Percentiles rank a stretch among this genome's conserved stretches.
These are phyloP conservation scores for Umbelopsis sp. DNA, from an alignment of 192 early-diverging fungal species.

Conservation along the genomic window DNA sequence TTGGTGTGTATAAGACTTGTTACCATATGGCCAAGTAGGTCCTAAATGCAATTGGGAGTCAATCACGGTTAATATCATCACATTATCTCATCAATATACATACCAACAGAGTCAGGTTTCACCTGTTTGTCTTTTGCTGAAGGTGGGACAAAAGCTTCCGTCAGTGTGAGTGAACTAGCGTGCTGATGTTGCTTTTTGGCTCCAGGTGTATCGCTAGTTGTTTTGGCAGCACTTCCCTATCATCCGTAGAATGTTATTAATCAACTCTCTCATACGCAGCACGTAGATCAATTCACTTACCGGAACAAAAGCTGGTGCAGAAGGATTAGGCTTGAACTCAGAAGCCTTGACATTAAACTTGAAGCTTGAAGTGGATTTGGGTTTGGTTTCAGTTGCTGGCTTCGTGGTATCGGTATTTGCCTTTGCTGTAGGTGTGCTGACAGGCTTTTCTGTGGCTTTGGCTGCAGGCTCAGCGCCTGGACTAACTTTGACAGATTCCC, in stretches of 20 bases:
- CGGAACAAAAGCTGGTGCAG: slow-evolving; percentile 71
- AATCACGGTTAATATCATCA: background rate
- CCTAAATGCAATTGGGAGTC: slow-evolving; percentile 24
- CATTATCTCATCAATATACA: background rate
- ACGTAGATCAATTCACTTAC: slow-evolving; percentile 34
- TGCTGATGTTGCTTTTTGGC: background rate
- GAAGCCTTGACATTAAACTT: slow-evolving; percentile 77
- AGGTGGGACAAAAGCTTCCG: slow-evolving; percentile 44
- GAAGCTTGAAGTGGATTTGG: slow-evolving; percentile 34
- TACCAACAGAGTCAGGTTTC: slow-evolving; percentile 43
- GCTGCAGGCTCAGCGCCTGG: slow-evolving; percentile 15
- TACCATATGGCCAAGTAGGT: slow-evolving; percentile 62
- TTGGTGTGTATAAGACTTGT: slow-evolving; percentile 51
- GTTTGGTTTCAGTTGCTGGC: slow-evolving; percentile 18
- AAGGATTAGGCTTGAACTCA: slow-evolving; percentile 75
- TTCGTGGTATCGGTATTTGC: background rate
- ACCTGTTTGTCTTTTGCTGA: slow-evolving; percentile 46
- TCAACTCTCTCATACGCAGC: background rate
- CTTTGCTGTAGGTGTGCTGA: background rate
- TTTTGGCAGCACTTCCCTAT: background rate
- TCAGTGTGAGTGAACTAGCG: slow-evolving; percentile 18
- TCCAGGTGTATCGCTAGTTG: background rate
- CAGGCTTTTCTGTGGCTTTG: slow-evolving; percentile 20
- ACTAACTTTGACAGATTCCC: background rate
- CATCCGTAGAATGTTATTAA: background rate